Base-by-base conservation (phyloP, 495 filamentous ascomycete genomes). In the Xylona heveae region DNA sequence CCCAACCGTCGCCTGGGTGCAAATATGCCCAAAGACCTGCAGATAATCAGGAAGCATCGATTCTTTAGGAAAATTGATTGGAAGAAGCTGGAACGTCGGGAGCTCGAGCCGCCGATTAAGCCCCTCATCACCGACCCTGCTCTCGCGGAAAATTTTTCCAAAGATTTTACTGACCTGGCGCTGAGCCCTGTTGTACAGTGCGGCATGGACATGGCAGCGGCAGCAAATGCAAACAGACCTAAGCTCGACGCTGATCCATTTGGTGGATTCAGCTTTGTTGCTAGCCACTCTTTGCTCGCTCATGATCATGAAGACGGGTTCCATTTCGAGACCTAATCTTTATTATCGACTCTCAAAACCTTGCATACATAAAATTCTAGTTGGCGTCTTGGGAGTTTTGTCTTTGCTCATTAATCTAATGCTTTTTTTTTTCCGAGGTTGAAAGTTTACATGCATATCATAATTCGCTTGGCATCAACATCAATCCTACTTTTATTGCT, bases 41-140 rank as follows among this genome's bases (percentile, higher is more conserved):
- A 65, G 19, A 76, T 57, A 5, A 84, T 97, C 50, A 93, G 91
- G 64, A 71, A 72, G 28, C 88, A 97, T 44, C 72, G 88, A 13
- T 95, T 97, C 61, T 97, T 97, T 66, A 66, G 78, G 34, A 85
- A 80, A 55, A 83, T 95, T 43, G 74, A 97, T 57, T 97, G 88
- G 88, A 68, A 64, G 47, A 66, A 64, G 31, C 62, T 97, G 9
- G 79, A 74, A 30, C 59, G 62, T 24, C 62, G 85, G 26, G 79
- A 93, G 45, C 32, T 91, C 29, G 67, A 73, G 27, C 72, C 88
- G 3, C 88, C 88, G 0, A 94, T 97, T 40, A 64, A 74, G 44
- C 88, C 88, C 2, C 54, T 94, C 38, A 79, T 97, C 38, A 94
- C 88, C 0, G 80, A 95, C 43, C 90, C 90, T 0, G 81, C 84